Conservation (phyloP, 1,284 basidiomycete species). For the Ustilago nuda region DNA sequence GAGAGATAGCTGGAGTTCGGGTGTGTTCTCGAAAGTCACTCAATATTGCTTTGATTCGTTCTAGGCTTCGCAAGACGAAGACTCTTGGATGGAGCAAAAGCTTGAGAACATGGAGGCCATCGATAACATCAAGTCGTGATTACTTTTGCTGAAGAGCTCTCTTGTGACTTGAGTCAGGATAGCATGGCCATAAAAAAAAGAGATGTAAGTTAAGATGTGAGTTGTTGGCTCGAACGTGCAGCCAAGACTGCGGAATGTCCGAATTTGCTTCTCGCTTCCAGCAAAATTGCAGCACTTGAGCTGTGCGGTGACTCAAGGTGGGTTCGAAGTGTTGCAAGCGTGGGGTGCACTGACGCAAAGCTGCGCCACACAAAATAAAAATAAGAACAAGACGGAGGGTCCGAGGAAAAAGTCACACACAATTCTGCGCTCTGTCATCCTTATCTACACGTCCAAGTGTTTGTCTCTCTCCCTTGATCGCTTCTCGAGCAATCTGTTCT, state of each 20-base stretch:
- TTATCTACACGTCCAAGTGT: background rate
- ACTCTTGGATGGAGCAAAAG: no score
- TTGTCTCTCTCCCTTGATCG: background rate
- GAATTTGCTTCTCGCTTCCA: slow-evolving; percentile 14
- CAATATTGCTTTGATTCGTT: no score
- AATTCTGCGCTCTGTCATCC: slow-evolving; percentile 9
- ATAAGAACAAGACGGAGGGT: background rate
- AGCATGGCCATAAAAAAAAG: background rate
- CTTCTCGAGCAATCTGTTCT: background rate
- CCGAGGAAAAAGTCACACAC: background rate
- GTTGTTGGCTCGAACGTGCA: slow-evolving; percentile 14
- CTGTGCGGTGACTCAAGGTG: slow-evolving; percentile 27
- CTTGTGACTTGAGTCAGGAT: background rate
- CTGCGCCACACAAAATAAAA: slow-evolving; percentile 7
- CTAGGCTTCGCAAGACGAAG: no score
- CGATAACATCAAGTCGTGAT: background rate
- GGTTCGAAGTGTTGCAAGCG: background rate
- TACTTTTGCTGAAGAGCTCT: background rate
- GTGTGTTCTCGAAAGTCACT: no score
- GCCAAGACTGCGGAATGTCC: slow-evolving; percentile 10
- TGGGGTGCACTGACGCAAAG: slow-evolving; percentile 5
- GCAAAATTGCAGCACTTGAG: slow-evolving; percentile 6
- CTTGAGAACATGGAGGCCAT: background rate
- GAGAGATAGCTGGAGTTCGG: no score
- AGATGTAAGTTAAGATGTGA: background rate